Conservation (phyloP, 805 yeast species). For the Metschnikowia borealis region DNA sequence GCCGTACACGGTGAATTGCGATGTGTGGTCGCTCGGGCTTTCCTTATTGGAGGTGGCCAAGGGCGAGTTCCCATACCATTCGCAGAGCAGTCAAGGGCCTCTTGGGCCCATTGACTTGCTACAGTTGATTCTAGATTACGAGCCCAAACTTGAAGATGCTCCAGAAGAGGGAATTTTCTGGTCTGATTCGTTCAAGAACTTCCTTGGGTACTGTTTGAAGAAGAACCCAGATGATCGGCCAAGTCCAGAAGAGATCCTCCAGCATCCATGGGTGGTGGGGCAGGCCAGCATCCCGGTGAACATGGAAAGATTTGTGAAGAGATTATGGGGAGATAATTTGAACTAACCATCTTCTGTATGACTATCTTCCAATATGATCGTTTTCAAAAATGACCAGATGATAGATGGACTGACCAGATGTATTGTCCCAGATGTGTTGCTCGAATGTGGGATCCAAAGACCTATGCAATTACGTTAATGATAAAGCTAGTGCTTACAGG, state of each 20-base stretch:
- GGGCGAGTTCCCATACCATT: conserved; percentile 76
- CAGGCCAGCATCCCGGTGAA: conserved; percentile 68
- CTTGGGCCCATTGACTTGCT: conserved; percentile 79
- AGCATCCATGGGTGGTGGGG: conserved; percentile 88
- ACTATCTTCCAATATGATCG: no score
- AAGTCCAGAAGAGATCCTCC: conserved; percentile 87
- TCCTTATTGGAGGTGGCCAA: conserved; percentile 90
- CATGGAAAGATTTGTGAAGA: conserved; percentile 80
- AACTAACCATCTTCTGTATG: not conserved
- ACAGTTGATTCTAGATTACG: conserved; percentile 72
- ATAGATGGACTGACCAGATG: no score
- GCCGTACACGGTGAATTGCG: conserved; percentile 91
- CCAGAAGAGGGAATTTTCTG: conserved; percentile 72
- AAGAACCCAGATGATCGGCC: conserved; percentile 81
- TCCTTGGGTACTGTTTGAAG: conserved; percentile 72
- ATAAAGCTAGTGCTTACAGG: no score
- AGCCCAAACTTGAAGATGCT: conserved; percentile 76
- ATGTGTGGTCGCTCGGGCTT: conserved; percentile 94
- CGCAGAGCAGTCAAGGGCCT: conserved; percentile 27
- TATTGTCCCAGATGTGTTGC: no score
- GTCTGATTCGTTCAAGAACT: conserved; percentile 80
- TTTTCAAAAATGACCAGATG: no score
- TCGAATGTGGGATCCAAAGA: not conserved
- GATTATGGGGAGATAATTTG: conserved; percentile 53
- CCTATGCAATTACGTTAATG: not conserved